phyloP scores from a whole-genome alignment of 2,329 filamentous ascomycete species.

The Fusarium buharicum region DNA sequence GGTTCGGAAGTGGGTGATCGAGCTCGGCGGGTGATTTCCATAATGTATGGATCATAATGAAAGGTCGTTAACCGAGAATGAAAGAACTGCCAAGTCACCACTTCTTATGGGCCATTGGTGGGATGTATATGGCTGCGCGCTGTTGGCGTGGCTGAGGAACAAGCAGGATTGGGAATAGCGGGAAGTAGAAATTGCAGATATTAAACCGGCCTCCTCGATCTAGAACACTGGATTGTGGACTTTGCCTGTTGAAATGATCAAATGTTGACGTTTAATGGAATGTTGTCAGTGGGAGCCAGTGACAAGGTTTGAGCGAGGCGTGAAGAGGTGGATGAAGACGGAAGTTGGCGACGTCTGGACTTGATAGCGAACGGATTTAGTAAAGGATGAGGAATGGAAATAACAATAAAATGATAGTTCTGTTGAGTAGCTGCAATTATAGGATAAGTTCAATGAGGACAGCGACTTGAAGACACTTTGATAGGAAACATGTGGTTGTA shows the following conservation, averaged over 20 bases:
- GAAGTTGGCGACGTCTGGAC: neutral
- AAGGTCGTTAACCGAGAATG: neutral
- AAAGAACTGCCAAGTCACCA: neutral
- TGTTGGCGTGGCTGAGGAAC: conserved; percentile 2
- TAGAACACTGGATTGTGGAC: conserved; percentile 1
- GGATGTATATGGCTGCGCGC: conserved; percentile 10
- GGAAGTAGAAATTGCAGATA: neutral
- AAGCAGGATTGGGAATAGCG: neutral
- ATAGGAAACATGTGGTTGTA: neutral
- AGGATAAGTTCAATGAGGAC: neutral
- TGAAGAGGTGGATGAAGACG: conserved; percentile 5
- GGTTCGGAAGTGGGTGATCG: conserved; percentile 34
- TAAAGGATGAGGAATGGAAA: neutral
- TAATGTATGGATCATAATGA: conserved; percentile 40
- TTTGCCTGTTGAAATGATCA: conserved; percentile 2
- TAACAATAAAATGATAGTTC: neutral
- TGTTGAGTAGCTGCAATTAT: neutral
- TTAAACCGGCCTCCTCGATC: conserved; percentile 1
- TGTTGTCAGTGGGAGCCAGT: conserved; percentile 22
- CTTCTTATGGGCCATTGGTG: conserved; percentile 2
- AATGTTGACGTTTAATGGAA: conserved; percentile 9
- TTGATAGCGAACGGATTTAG: conserved; percentile 3
- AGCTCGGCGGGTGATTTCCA: conserved; percentile 41
- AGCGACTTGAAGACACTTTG: neutral
- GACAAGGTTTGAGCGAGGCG: conserved; percentile 33